Evolutionary conservation across 139 green algal genomes (phyloP).

Genomic region (Nannochloris sp.): DNA sequence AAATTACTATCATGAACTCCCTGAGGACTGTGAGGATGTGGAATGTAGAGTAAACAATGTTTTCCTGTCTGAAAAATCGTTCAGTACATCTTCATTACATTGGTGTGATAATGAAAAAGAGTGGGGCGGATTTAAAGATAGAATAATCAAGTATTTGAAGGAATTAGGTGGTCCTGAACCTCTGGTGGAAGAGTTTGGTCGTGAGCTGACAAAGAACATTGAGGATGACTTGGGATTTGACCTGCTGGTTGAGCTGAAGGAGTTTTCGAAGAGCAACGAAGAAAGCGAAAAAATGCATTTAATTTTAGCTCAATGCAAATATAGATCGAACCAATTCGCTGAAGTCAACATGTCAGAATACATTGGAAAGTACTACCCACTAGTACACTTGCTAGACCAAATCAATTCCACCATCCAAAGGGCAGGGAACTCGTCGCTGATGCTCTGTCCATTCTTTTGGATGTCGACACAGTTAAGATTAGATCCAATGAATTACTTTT

Average conservation of each 20-base stretch:
- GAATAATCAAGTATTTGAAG: background rate
- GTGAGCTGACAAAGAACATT: background rate
- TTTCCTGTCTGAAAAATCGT: background rate
- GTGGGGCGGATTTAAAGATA: background rate
- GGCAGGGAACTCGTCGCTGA: background rate
- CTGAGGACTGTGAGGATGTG: background rate
- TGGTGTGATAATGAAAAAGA: background rate
- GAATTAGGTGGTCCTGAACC: background rate
- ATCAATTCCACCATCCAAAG: background rate
- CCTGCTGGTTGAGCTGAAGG: background rate
- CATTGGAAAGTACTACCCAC: background rate
- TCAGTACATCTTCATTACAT: background rate
- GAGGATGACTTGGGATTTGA: background rate
- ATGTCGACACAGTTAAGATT: background rate
- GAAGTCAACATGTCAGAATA: background rate
- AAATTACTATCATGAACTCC: constrained; percentile 2
- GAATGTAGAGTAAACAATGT: background rate
- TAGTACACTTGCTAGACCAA: background rate
- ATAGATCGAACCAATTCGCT: background rate
- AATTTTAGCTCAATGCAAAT: constrained; percentile 7
- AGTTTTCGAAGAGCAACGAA: background rate
- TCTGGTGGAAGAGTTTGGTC: background rate
- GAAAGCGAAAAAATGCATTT: background rate
- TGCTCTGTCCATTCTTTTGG: constrained; percentile 1
- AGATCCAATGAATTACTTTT: constrained; percentile 3